These are phyloP conservation scores for Brassica incana DNA, from an alignment of 345 rosid genomes.

Conservation along the genomic window DNA sequence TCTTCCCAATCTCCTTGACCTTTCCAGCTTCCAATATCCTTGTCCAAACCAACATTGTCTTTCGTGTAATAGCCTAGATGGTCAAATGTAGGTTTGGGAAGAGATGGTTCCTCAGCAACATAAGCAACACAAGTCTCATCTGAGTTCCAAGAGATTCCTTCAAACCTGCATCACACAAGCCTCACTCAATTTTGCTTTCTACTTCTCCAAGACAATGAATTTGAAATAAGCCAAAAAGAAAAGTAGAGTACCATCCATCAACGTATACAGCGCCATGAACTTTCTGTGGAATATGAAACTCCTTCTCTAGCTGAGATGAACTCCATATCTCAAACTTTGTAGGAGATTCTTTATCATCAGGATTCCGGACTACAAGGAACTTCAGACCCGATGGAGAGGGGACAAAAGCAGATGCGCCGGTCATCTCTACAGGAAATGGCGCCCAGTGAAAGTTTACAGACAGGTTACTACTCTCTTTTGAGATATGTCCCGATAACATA, in stretches of 20 bases:
- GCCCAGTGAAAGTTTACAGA: constrained; percentile 65
- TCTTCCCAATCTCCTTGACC: constrained; percentile 98
- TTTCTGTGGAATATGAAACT: constrained; percentile 70
- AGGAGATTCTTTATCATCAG: constrained; percentile 73
- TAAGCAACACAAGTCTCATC: constrained; percentile 78
- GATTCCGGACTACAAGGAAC: constrained; percentile 72
- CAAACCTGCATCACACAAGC: constrained; percentile 62
- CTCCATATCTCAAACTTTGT: constrained; percentile 83
- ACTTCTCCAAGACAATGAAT: background rate
- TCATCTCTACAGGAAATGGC: constrained; percentile 84
- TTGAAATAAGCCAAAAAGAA: background rate
- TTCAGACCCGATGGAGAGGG: constrained; percentile 88
- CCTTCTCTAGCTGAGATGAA: constrained; percentile 74
- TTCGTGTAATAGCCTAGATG: constrained; percentile 53
- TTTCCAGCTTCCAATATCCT: constrained; percentile 76
- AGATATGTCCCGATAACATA: constrained; percentile 56
- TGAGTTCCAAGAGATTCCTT: constrained; percentile 87
- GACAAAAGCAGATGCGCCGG: constrained; percentile 57
- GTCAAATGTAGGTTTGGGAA: constrained; percentile 62
- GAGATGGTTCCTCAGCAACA: constrained; percentile 78
- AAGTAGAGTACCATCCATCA: constrained; percentile 72
- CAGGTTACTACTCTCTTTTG: constrained; percentile 42
- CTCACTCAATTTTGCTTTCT: constrained; percentile 6
- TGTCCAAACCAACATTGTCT: constrained; percentile 46
- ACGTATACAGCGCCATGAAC: constrained; percentile 78